Percentiles rank a stretch among this genome's conserved stretches.
Evolutionary conservation across 2,329 filamentous ascomycete species (phyloP).

Genomic region (Pyrenochaeta sp.): DNA sequence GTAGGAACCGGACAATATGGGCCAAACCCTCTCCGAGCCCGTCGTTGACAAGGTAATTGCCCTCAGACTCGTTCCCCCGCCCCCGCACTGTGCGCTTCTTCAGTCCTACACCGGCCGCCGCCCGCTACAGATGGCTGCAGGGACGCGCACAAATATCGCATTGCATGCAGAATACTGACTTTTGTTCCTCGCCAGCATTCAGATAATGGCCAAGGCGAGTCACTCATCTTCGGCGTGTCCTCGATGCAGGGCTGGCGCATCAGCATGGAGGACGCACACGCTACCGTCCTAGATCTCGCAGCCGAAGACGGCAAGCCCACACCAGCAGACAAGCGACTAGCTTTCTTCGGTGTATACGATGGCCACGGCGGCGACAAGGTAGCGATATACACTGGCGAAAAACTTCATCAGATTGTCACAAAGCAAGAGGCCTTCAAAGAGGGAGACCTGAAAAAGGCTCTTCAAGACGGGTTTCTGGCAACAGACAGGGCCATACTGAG

Average conservation of each 20-base stretch:
- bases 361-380: slow-evolving; percentile 98
- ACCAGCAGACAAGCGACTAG: slow-evolving; percentile 75
- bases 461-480: slow-evolving; percentile 96
- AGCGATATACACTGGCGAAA: slow-evolving; percentile 87
- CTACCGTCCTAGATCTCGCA: slow-evolving; percentile 82
- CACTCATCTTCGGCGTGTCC: slow-evolving; percentile 91
- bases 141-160: slow-evolving; percentile 1
- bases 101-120: slow-evolving; percentile 13
- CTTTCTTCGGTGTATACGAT: slow-evolving; percentile 98
- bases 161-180: slow-evolving; percentile 11
- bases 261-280: slow-evolving; percentile 98
- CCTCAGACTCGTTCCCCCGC: slow-evolving; percentile 33
- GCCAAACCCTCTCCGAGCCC: slow-evolving; percentile 98
- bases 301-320: slow-evolving; percentile 64
- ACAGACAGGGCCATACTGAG: slow-evolving; percentile 95
- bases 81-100: slow-evolving; percentile 37
- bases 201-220: slow-evolving; percentile 88
- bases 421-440: slow-evolving; percentile 94
- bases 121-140: slow-evolving; percentile 13
- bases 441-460: slow-evolving; percentile 90
- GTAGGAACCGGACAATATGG: slow-evolving; percentile 68
- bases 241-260: slow-evolving; percentile 99
- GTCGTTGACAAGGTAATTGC: slow-evolving; percentile 94
- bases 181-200: slow-evolving; percentile 70
- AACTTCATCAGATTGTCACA: slow-evolving; percentile 91